These are phyloP conservation scores for Sicyos baderoa DNA, from an alignment of 306 rosid species.

Conservation along the genomic window DNA sequence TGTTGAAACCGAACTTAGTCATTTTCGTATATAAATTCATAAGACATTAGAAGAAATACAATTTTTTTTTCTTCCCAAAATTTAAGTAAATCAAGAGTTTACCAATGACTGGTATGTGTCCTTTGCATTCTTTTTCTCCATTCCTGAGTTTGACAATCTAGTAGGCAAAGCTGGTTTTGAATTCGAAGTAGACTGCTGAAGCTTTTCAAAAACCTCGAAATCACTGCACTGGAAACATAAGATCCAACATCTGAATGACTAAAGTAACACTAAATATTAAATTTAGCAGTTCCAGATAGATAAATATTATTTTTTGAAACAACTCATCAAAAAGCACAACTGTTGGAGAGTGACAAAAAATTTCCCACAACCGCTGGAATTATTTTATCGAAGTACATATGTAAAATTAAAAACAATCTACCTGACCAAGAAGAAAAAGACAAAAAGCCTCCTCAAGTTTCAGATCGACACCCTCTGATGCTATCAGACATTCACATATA, in stretches of 20 bases:
- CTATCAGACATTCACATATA: slow-evolving; percentile 73
- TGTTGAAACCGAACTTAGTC: neutral
- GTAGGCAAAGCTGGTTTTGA: slow-evolving; percentile 39
- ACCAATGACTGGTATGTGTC: slow-evolving; percentile 61
- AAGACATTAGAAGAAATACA: neutral
- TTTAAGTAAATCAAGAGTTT: slow-evolving; percentile 19
- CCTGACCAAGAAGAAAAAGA: slow-evolving; percentile 77
- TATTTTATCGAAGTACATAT: slow-evolving; percentile 10
- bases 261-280: slow-evolving; percentile 3
- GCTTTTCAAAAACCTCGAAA: slow-evolving; percentile 64
- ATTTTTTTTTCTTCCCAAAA: neutral
- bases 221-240: slow-evolving; percentile 60
- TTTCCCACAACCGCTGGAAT: neutral
- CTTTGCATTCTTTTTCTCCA: slow-evolving; percentile 55
- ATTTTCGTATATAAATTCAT: neutral
- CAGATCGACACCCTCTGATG: slow-evolving; percentile 76
- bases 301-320: slow-evolving; percentile 10
- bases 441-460: slow-evolving; percentile 84
- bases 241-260: slow-evolving; percentile 6
- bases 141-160: slow-evolving; percentile 45
- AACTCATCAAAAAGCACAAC: no score
- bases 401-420: slow-evolving; percentile 25
- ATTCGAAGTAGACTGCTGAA: slow-evolving; percentile 57
- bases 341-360: no score
- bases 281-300: slow-evolving; percentile 26